Conservation (phyloP, 108 stramenopile species). For the Chaetoceros tenuissimus region DNA sequence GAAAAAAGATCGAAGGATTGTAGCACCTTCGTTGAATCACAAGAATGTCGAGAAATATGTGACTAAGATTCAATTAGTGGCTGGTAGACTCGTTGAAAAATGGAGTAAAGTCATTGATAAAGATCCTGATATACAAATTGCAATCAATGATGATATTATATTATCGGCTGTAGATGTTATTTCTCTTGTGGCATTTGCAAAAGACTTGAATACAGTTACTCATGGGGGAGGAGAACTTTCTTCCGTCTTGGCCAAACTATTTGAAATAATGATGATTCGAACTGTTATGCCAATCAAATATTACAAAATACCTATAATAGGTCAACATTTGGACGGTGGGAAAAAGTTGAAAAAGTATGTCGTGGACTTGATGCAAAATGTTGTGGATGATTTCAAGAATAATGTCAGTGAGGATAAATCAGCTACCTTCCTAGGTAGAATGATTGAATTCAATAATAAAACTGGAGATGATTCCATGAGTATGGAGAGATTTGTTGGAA, state of each 20-base stretch:
- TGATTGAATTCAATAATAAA: background rate
- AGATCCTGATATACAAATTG: too few relatives aligned
- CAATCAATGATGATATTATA: conserved; percentile 5
- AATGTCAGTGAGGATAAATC: background rate
- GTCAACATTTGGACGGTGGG: conserved; percentile 21
- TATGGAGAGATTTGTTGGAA: conserved; percentile 9
- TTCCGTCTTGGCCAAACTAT: background rate
- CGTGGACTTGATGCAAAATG: background rate
- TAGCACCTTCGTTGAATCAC: conserved; percentile 17
- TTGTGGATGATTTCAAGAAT: conserved; percentile 2
- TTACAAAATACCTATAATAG: conserved; percentile 26
- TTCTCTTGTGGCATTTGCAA: conserved; percentile 8
- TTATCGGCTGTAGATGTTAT: conserved; percentile 10
- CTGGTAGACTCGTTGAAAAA: conserved; percentile 7
- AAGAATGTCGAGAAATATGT: conserved; percentile 15
- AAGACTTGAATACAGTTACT: conserved; percentile 9
- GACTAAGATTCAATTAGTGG: conserved; percentile 2
- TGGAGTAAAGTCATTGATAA: conserved; percentile 6
- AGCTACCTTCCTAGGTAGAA: background rate
- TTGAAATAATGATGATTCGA: background rate
- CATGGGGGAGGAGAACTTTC: background rate
- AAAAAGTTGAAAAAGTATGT: background rate
- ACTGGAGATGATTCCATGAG: background rate
- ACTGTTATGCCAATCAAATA: conserved; percentile 11
- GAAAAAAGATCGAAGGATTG: conserved; percentile 15